Base-by-base conservation (phyloP, 1,284 basidiomycete genomes). In the Cutaneotrichosporon sp. region DNA sequence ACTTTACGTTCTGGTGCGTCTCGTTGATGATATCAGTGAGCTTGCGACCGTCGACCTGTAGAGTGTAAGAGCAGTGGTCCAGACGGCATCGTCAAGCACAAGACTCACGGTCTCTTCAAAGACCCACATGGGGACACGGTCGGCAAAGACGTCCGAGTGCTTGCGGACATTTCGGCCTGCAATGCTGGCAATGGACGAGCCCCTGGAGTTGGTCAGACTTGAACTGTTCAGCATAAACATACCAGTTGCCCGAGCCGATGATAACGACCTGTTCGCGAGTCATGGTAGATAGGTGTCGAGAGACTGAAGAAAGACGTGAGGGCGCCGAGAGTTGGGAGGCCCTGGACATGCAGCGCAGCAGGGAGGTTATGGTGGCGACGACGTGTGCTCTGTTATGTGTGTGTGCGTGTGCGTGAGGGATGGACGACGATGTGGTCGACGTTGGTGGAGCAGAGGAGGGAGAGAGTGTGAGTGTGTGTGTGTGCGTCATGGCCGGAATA, bases 11-110 rank as follows among this genome's bases (percentile, higher is more conserved):
- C 59, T 67, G 60, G 64, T 81, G 80, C 40, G 74, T 72, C 53
- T 64, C 62, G 62, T 79, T 81, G 74, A 81, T 81, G 61, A 81
- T 74, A 40, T 80, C 77, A 10, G 79, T 81, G 34, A 82, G 69
- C 54, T 79, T 79, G 51, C 72, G 70, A 41, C 81, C 81, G 49
- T 82, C 74, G 55, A 77, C 68, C 76, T 80, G 67, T 18, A 30
- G 40, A n/a, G 18, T 13, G 26, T 44, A 10, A 8, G 35, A 3
- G 36, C 13, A 17, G 42, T 26, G 22, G 30, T 4, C 8, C 21
- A 23, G 41, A 4, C 41, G 10, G 20, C 39, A 41, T 23, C 39
- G 21, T 17, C 21, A 26, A 4, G 4, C 15, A 7, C 30, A 21
- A 21, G 36, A 59, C 77, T 60, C 42, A 77, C 77, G 52, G 75